Conservation (phyloP, 805 yeast species). For the Alloascoidea africana region DNA sequence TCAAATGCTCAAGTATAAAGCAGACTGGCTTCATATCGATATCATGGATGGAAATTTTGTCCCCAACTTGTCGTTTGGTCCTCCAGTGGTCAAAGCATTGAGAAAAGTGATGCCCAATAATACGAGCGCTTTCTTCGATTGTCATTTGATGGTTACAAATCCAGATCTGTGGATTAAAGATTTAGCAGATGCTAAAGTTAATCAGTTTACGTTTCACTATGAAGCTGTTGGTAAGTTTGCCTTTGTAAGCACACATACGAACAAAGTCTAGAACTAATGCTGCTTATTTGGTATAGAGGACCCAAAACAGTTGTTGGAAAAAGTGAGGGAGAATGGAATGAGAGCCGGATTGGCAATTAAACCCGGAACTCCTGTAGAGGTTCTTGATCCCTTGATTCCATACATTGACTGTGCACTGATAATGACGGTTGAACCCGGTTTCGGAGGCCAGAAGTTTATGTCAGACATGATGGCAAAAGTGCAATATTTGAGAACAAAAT, state of each 20-base stretch:
- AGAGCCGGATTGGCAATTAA: slow-evolving; percentile 89
- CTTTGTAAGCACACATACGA: slow-evolving; percentile 1
- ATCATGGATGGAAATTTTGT: slow-evolving; percentile 99
- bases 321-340: slow-evolving; percentile 71
- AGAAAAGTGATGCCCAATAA: slow-evolving; percentile 65
- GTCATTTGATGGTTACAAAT: slow-evolving; percentile 94
- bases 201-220: slow-evolving; percentile 90
- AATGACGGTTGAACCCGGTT: slow-evolving; percentile 99
- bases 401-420: slow-evolving; percentile 86
- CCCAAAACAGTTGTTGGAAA: slow-evolving; percentile 56
- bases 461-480: slow-evolving; percentile 94
- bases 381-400: slow-evolving; percentile 57
- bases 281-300: slow-evolving; percentile 24
- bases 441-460: slow-evolving; percentile 97
- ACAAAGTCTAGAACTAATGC: background rate
- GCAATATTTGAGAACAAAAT: slow-evolving; percentile 50
- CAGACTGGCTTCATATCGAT: slow-evolving; percentile 97
- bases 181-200: slow-evolving; percentile 88
- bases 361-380: slow-evolving; percentile 85
- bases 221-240: slow-evolving; percentile 53
- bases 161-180: slow-evolving; percentile 93
- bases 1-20: slow-evolving; percentile 60
- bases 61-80: slow-evolving; percentile 90
- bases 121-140: slow-evolving; percentile 56
- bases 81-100: slow-evolving; percentile 70